Percentiles rank a stretch among this genome's conserved stretches.
Evolutionary conservation across 1,284 basidiomycete genomes (phyloP).

Genomic region (Neolentinus lepideus): DNA sequence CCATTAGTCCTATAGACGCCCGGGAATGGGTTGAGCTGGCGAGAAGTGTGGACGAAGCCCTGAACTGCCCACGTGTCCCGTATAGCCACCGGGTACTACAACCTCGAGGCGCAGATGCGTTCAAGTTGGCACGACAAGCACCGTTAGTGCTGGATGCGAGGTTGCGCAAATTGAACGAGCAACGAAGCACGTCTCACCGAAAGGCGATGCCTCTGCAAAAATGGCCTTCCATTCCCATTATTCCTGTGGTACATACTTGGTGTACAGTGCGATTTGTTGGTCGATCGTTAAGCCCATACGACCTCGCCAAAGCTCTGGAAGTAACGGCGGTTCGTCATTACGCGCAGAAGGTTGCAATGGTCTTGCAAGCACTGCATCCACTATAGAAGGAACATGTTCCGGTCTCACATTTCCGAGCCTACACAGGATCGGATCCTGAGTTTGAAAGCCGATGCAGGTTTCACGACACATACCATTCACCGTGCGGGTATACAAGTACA

Average conservation of each 20-base stretch:
- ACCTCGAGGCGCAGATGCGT: no score
- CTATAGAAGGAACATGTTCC: constrained; percentile 43
- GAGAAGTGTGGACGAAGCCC: no score
- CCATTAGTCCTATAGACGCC: no score
- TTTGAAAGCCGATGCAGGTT: background rate
- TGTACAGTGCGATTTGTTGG: constrained; percentile 41
- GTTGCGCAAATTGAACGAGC: no score
- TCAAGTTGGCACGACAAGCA: no score
- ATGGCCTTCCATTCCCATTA: no score
- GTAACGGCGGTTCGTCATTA: constrained; percentile 24
- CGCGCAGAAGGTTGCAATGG: constrained; percentile 14
- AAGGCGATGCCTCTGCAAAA: no score
- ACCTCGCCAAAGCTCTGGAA: constrained; percentile 59
- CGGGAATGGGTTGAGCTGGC: no score
- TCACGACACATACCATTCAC: constrained; percentile 54
- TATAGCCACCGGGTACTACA: no score
- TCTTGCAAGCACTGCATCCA: constrained; percentile 39
- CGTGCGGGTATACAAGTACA: constrained; percentile 64
- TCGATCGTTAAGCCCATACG: constrained; percentile 65
- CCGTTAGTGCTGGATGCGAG: no score
- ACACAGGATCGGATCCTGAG: background rate
- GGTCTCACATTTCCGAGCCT: constrained; percentile 60
- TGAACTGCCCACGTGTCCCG: no score
- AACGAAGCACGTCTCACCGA: no score
- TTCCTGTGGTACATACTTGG: background rate